These are phyloP conservation scores for Didymella sp. DNA, from an alignment of 2,329 filamentous ascomycete species.

Conservation along the genomic window DNA sequence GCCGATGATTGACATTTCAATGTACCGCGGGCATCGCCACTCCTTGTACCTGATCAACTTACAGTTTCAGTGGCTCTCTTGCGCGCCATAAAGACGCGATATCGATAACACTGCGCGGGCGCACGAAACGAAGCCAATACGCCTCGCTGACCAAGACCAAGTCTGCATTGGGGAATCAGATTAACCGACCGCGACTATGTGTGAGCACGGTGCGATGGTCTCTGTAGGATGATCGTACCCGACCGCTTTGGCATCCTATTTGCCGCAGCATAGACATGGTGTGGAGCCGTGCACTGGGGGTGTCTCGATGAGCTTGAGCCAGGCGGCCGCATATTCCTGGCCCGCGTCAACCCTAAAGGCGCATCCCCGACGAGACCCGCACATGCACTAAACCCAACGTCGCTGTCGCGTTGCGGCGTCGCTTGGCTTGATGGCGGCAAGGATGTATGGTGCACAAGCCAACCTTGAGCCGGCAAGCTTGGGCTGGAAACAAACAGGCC, in stretches of 20 bases:
- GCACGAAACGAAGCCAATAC: conserved; percentile 43
- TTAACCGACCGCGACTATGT: conserved; percentile 41
- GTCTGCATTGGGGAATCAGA: conserved; percentile 38
- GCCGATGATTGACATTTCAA: conserved; percentile 36
- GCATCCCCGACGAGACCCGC: conserved; percentile 42
- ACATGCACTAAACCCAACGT: conserved; percentile 42
- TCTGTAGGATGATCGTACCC: conserved; percentile 34
- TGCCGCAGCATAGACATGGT: conserved; percentile 37
- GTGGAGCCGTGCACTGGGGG: conserved; percentile 31
- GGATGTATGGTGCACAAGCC: conserved; percentile 37
- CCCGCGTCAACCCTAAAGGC: conserved; percentile 36
- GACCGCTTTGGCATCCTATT: conserved; percentile 44
- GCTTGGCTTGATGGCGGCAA: conserved; percentile 38
- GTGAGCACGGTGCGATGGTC: conserved; percentile 32
- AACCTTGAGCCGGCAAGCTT: conserved; percentile 35
- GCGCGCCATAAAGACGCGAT: conserved; percentile 41
- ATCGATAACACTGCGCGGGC: conserved; percentile 36
- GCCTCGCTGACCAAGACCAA: conserved; percentile 31
- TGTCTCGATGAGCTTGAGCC: conserved; percentile 26
- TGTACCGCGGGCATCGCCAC: conserved; percentile 35
- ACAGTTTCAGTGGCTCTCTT: conserved; percentile 19
- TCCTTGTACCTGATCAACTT: conserved; percentile 43
- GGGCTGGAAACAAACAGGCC: conserved; percentile 42
- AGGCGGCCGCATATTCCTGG: conserved; percentile 41
- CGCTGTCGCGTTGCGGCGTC: conserved; percentile 32